A percentile compares a stretch with the other conserved stretches of the same genome.
Evolutionary conservation across 1,284 basidiomycete genomes (phyloP).

Genomic region (Mycocalia duriaeana): DNA sequence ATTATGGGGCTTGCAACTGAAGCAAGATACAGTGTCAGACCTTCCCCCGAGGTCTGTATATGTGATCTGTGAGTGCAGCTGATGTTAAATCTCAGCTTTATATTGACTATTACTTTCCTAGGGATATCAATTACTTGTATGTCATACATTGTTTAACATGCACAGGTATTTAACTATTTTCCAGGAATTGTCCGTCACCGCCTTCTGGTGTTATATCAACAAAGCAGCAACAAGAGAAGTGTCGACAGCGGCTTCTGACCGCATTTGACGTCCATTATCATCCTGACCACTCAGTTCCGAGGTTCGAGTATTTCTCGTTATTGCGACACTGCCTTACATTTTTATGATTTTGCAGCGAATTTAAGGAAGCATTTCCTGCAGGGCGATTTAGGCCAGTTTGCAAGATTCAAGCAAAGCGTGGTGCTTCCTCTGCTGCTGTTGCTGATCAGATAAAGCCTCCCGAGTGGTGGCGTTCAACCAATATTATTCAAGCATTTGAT

Average conservation of each 20-base stretch:
- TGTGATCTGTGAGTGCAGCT: constrained; percentile 77
- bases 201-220: constrained; percentile 77
- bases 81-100: background rate
- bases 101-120: constrained; percentile 21
- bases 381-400: constrained; percentile 81
- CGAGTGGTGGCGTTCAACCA: constrained; percentile 88
- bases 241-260: constrained; percentile 67
- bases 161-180: constrained; percentile 12
- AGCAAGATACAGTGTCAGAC: constrained; percentile 73
- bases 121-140: constrained; percentile 86
- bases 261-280: constrained; percentile 84
- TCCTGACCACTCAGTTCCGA: constrained; percentile 76
- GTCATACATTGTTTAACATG: constrained; percentile 13
- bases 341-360: constrained; percentile 54
- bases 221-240: constrained; percentile 82
- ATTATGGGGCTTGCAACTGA: constrained; percentile 89
- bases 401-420: constrained; percentile 79
- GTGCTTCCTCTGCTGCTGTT: constrained; percentile 72
- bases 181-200: constrained; percentile 69
- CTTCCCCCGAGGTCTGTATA: constrained; percentile 80
- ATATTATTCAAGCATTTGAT: constrained; percentile 87
- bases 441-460: constrained; percentile 85
- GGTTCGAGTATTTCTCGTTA: constrained; percentile 36
- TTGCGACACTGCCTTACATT: constrained; percentile 5
- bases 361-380: constrained; percentile 93